A percentile compares a stretch with the other conserved stretches of the same genome.
Evolutionary conservation across 2,329 filamentous ascomycete genomes (phyloP).

Genomic region (Magnaporthiopsis incrustans): DNA sequence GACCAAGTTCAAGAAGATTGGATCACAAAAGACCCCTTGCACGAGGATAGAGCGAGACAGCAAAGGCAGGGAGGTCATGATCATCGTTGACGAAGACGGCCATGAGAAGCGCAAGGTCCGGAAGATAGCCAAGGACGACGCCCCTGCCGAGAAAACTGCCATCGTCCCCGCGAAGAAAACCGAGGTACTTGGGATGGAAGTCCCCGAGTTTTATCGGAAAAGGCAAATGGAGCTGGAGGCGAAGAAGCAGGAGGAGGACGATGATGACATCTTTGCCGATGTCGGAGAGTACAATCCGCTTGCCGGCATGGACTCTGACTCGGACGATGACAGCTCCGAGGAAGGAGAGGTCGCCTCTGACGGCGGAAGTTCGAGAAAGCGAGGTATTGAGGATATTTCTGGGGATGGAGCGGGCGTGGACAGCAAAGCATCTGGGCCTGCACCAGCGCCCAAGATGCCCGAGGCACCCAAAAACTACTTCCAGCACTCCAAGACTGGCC

Average conservation of each 20-base stretch:
- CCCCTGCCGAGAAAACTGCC: slow-evolving; percentile 21
- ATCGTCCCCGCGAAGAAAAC: slow-evolving; percentile 46
- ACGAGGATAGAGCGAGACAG: slow-evolving; percentile 53
- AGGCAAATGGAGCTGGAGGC: slow-evolving; percentile 36
- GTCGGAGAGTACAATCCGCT: slow-evolving; percentile 61
- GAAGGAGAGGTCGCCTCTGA: slow-evolving; percentile 12
- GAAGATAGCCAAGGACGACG: slow-evolving; percentile 34
- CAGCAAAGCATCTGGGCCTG: slow-evolving; percentile 20
- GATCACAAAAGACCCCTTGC: slow-evolving; percentile 42
- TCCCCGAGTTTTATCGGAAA: slow-evolving; percentile 48
- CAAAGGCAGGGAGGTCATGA: slow-evolving; percentile 55
- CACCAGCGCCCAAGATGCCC: background rate
- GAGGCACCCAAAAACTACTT: slow-evolving; percentile 49
- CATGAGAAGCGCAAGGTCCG: slow-evolving; percentile 59
- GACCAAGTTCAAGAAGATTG: slow-evolving; percentile 57
- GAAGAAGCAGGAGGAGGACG: slow-evolving; percentile 40
- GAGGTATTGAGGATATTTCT: slow-evolving; percentile 10
- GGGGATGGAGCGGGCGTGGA: slow-evolving; percentile 11
- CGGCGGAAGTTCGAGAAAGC: slow-evolving; percentile 10
- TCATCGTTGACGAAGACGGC: slow-evolving; percentile 58
- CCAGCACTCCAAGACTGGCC: slow-evolving; percentile 45
- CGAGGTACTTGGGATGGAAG: slow-evolving; percentile 56
- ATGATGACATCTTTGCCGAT: slow-evolving; percentile 59
- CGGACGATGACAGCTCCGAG: slow-evolving; percentile 33
- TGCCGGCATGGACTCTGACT: slow-evolving; percentile 46